These are phyloP conservation scores for Rheum nobile DNA, from an alignment of 148 eudicot genomes.

Conservation along the genomic window DNA sequence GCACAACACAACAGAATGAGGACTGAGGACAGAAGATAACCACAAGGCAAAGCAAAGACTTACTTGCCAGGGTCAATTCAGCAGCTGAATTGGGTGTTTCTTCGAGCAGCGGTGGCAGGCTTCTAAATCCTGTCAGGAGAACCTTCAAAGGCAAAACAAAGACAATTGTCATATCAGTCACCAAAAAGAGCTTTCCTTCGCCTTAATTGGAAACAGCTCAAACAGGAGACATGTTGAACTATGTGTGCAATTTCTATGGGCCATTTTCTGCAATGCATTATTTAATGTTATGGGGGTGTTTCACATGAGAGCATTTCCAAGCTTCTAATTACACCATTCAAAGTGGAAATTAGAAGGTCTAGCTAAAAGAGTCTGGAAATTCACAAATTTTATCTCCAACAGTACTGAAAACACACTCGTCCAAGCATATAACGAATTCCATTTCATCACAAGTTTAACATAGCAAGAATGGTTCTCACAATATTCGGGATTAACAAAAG, in stretches of 20 bases:
- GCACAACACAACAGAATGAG: background rate
- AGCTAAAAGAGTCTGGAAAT: background rate
- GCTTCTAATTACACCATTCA: background rate
- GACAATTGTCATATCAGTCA: background rate
- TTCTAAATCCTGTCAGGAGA: conserved; percentile 51
- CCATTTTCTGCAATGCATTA: background rate
- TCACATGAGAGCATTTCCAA: background rate
- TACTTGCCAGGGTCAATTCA: conserved; percentile 88
- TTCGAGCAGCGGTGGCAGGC: conserved; percentile 80
- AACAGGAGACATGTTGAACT: background rate
- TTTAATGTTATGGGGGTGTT: background rate
- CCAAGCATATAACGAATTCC: too few relatives aligned
- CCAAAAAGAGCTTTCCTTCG: background rate
- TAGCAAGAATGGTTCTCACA: background rate
- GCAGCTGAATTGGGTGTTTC: conserved; percentile 56
- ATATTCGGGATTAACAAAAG: background rate
- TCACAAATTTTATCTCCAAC: background rate
- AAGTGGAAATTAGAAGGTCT: background rate
- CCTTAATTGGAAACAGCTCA: background rate
- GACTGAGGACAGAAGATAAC: background rate
- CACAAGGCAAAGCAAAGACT: background rate
- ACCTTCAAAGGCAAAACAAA: conserved; percentile 33
- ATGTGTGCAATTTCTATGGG: background rate
- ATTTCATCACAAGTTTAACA: background rate
- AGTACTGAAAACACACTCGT: background rate